phyloP scores from a whole-genome alignment of 371 early-diverging fungal species.

The Mucor sp. region DNA sequence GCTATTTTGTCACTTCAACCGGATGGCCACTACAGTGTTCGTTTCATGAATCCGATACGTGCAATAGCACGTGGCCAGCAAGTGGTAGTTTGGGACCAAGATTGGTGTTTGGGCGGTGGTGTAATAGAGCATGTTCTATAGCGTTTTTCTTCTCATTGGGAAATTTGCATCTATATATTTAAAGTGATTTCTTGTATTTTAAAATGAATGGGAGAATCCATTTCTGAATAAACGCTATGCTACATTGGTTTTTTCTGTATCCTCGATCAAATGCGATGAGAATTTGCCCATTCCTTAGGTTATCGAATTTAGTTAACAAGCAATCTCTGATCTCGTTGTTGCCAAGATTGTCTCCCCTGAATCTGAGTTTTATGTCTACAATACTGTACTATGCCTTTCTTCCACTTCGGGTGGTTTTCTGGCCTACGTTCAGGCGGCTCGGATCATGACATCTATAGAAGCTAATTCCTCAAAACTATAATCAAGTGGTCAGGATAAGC shows the following conservation, averaged over 20 bases:
- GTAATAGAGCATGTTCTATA: slow-evolving; percentile 39
- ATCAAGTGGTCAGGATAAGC: too few relatives aligned
- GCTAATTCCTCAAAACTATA: too few relatives aligned
- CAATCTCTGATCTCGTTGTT: not conserved
- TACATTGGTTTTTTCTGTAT: not conserved
- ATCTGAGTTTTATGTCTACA: too few relatives aligned
- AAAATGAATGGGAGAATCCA: not conserved
- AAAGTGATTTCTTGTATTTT: not conserved
- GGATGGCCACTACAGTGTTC: slow-evolving; percentile 27
- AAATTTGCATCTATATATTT: not conserved
- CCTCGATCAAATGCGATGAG: not conserved
- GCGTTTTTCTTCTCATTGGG: not conserved
- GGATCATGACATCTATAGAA: too few relatives aligned
- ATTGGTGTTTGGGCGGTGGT: slow-evolving; percentile 62
- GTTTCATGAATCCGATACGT: slow-evolving; percentile 43
- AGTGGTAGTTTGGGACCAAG: slow-evolving; percentile 53
- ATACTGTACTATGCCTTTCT: too few relatives aligned
- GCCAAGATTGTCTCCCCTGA: too few relatives aligned
- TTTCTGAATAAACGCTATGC: not conserved
- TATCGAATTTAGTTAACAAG: not conserved
- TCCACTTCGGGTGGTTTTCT: too few relatives aligned
- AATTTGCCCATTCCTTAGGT: not conserved
- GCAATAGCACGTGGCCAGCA: slow-evolving; percentile 55
- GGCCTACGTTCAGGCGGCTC: too few relatives aligned
- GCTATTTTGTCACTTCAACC: slow-evolving; percentile 24